Evolutionary conservation across 116 monocot species (phyloP).

Genomic region (Thalassia testudinum): DNA sequence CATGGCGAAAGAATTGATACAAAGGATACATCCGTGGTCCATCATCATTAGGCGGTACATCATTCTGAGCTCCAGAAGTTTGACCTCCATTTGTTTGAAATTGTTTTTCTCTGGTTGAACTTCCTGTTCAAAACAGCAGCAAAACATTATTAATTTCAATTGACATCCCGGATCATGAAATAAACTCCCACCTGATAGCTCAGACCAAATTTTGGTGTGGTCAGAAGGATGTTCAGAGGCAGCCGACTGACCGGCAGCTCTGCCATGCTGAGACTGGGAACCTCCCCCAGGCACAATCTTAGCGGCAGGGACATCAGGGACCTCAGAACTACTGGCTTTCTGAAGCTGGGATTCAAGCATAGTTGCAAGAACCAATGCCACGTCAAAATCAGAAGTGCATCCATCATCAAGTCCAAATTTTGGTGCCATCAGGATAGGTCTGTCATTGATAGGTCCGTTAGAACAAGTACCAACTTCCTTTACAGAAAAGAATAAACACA

Average conservation of each 20-base stretch:
- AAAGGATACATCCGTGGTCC: too few species aligned
- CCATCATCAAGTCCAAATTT: constrained; percentile 70
- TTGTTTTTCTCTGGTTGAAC: constrained; percentile 38
- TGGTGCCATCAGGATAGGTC: constrained; percentile 79
- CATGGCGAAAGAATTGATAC: too few species aligned
- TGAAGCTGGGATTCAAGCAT: constrained; percentile 78
- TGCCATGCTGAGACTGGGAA: constrained; percentile 24
- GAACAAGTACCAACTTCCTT: background rate
- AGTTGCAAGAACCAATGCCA: constrained; percentile 74
- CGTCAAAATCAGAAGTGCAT: constrained; percentile 71
- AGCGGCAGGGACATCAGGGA: constrained; percentile 12
- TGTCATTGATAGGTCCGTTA: constrained; percentile 14
- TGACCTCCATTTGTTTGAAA: constrained; percentile 27
- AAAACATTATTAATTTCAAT: constrained; percentile 1
- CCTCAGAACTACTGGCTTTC: constrained; percentile 23
- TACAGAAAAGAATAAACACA: background rate
- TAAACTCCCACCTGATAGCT: constrained; percentile 55
- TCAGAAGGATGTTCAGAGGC: constrained; percentile 37
- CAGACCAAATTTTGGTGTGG: constrained; percentile 88
- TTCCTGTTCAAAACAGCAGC: constrained; percentile 17
- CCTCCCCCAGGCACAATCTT: constrained; percentile 7
- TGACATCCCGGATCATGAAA: background rate
- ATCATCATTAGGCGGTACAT: too few species aligned
- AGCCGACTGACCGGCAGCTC: constrained; percentile 22
- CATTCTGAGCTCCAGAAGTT: constrained; percentile 10